Evolutionary conservation across 192 early-diverging fungal species (phyloP).

Genomic region (Gigaspora rosea): DNA sequence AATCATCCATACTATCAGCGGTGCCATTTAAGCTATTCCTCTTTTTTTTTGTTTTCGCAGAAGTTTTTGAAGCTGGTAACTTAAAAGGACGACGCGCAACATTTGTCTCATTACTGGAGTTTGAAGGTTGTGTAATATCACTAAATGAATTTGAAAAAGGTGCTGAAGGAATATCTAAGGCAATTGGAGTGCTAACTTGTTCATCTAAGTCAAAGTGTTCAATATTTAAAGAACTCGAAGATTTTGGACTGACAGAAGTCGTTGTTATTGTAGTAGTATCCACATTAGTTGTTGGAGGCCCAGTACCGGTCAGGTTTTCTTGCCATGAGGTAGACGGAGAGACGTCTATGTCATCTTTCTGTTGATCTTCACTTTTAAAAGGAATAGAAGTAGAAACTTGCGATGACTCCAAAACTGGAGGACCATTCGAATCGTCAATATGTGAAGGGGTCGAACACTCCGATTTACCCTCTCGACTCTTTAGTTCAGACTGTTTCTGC

Average conservation of each 20-base stretch:
- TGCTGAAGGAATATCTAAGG: neutral
- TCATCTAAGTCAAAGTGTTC: slow-evolving; percentile 5
- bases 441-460: neutral
- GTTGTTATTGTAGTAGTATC: neutral
- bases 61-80: neutral
- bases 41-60: neutral
- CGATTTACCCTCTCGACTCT: neutral
- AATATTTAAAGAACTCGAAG: neutral
- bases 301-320: neutral
- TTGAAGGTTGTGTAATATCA: neutral
- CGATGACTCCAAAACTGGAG: neutral
- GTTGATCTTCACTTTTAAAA: neutral
- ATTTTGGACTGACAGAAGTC: neutral
- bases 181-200: neutral
- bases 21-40: neutral
- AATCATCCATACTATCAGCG: neutral
- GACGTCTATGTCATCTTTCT: neutral
- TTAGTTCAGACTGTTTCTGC: neutral
- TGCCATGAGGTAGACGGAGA: neutral
- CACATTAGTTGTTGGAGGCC: slow-evolving; percentile 2
- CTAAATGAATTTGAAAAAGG: neutral
- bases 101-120: neutral
- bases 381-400: neutral
- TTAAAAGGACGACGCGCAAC: neutral
- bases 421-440: neutral